These are phyloP conservation scores for Ophiostoma perfectum DNA, from an alignment of 2,329 filamentous ascomycete species.

Conservation along the genomic window DNA sequence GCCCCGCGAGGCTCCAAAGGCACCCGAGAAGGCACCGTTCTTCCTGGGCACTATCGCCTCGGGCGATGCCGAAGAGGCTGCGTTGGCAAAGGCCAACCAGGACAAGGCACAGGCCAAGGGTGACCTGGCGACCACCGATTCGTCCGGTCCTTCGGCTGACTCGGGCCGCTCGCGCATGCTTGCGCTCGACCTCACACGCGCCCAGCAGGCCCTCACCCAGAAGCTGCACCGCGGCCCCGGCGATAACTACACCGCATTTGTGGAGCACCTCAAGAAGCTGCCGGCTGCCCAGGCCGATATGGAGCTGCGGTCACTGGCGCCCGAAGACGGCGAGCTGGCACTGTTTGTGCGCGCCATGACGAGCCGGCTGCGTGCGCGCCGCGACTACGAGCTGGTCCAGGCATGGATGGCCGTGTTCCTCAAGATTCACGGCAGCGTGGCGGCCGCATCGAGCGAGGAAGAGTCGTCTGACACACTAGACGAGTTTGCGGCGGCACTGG, in stretches of 20 bases:
- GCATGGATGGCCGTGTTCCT: slow-evolving; percentile 97
- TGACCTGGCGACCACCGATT: background rate
- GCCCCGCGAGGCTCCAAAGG: slow-evolving; percentile 84
- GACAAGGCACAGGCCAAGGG: slow-evolving; percentile 24
- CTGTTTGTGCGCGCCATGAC: slow-evolving; percentile 80
- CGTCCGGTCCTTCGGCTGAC: background rate
- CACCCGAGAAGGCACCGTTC: slow-evolving; percentile 79
- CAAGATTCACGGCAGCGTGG: slow-evolving; percentile 55
- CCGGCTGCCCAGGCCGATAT: slow-evolving; percentile 82
- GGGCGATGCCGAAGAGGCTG: slow-evolving; percentile 22
- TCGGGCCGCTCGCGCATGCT: slow-evolving; percentile 57
- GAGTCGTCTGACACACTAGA: slow-evolving; percentile 26
- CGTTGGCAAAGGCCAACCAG: slow-evolving; percentile 3
- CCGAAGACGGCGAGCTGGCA: slow-evolving; percentile 60
- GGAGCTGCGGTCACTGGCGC: slow-evolving; percentile 71
- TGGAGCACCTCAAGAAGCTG: slow-evolving; percentile 73
- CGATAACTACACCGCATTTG: slow-evolving; percentile 47
- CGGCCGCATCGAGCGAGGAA: slow-evolving; percentile 3
- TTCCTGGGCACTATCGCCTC: slow-evolving; percentile 28
- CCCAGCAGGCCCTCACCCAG: slow-evolving; percentile 54
- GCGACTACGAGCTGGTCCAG: slow-evolving; percentile 89
- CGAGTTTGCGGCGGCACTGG: slow-evolving; percentile 42
- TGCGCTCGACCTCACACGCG: slow-evolving; percentile 54
- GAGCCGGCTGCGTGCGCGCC: slow-evolving; percentile 57
- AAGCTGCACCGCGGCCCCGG: slow-evolving; percentile 43